Evolutionary conservation across 2,329 filamentous ascomycete genomes (phyloP).

Genomic region (Zymoseptoria ardabiliae): DNA sequence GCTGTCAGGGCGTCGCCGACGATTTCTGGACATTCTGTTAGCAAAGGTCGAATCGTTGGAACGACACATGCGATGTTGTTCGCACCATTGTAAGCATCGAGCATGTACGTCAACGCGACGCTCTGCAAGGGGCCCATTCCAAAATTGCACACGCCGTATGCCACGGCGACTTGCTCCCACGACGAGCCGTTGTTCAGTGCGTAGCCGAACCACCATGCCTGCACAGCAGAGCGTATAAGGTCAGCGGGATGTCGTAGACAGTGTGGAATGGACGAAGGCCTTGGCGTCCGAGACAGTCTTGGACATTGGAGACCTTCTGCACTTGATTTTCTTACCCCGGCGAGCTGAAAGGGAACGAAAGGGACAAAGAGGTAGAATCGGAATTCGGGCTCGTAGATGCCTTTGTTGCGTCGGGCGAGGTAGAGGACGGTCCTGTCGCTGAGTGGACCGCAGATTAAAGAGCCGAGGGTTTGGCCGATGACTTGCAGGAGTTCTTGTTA

Average conservation of each 20-base stretch:
- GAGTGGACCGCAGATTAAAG: slow-evolving; percentile 40
- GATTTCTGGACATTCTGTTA: slow-evolving; percentile 30
- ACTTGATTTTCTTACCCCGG: slow-evolving; percentile 5
- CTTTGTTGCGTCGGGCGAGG: slow-evolving; percentile 27
- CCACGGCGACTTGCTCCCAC: slow-evolving; percentile 31
- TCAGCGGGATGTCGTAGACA: too few species aligned
- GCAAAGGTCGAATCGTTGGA: too few species aligned
- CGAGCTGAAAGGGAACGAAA: slow-evolving; percentile 27
- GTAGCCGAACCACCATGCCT: slow-evolving; percentile 35
- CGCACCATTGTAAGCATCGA: slow-evolving; percentile 34
- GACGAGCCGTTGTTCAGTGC: slow-evolving; percentile 19
- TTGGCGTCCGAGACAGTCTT: too few species aligned
- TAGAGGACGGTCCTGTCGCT: slow-evolving; percentile 38
- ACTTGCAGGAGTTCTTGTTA: slow-evolving; percentile 20
- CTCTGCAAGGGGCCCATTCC: slow-evolving; percentile 29
- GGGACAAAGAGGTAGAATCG: slow-evolving; percentile 30
- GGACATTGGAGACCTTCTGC: too few species aligned
- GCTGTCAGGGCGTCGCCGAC: slow-evolving; percentile 42
- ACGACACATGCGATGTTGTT: too few species aligned
- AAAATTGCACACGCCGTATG: slow-evolving; percentile 34
- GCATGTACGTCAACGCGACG: slow-evolving; percentile 35
- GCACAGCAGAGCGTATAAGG: too few species aligned
- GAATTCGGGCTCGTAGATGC: slow-evolving; percentile 31
- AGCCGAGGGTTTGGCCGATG: slow-evolving; percentile 41
- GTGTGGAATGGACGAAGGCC: too few species aligned